These are phyloP conservation scores for Collybia mongolica DNA, from an alignment of 768 basidiomycete genomes.

Conservation along the genomic window DNA sequence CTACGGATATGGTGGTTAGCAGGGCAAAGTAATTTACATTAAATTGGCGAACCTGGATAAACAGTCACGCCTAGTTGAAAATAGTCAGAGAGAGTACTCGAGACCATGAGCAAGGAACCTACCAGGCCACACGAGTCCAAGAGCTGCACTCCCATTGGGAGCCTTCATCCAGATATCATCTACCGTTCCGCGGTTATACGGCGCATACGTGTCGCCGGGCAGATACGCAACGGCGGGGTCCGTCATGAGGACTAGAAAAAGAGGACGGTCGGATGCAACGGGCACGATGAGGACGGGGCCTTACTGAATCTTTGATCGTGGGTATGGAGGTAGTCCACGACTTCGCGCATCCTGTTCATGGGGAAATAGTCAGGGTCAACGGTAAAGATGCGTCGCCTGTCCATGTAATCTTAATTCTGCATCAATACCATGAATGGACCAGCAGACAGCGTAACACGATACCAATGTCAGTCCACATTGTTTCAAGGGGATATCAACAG, in stretches of 20 bases:
- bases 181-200: conserved; percentile 54
- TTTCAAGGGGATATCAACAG: conserved; percentile 67
- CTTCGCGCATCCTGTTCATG: conserved; percentile 57
- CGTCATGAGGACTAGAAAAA: conserved; percentile 60
- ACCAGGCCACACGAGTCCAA: conserved; percentile 69
- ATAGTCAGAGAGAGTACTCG: not conserved
- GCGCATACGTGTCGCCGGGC: conserved; percentile 44
- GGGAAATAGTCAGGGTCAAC: conserved; percentile 71
- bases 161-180: conserved; percentile 62
- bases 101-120: conserved; percentile 8
- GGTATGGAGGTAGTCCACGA: conserved; percentile 57
- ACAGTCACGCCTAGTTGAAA: conserved; percentile 46
- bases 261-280: not conserved
- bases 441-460: not conserved
- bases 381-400: conserved; percentile 65
- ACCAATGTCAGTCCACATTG: conserved; percentile 83
- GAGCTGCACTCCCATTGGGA: conserved; percentile 53
- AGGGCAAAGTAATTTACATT: not conserved
- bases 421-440: not conserved
- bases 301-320: conserved; percentile 59
- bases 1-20: conserved; percentile 20
- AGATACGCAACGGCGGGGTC: conserved; percentile 66
- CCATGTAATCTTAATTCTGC: conserved; percentile 58
- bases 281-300: not conserved
- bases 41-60: conserved; percentile 42